A percentile compares a stretch with the other conserved stretches of the same genome.
These are phyloP conservation scores for Penicillium sp. DNA, from an alignment of 2,329 filamentous ascomycete genomes.

Conservation along the genomic window DNA sequence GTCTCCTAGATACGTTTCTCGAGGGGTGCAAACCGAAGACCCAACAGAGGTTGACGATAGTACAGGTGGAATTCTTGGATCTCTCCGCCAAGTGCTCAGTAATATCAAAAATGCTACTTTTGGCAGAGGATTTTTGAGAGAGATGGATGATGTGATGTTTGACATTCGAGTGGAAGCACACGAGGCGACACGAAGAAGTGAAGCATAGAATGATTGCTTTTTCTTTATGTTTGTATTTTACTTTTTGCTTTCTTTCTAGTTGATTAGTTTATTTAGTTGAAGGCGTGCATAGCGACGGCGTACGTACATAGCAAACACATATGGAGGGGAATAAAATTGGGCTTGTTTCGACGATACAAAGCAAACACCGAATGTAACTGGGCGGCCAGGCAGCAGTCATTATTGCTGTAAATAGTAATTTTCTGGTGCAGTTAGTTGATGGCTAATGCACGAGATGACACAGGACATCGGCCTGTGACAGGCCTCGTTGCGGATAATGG, in stretches of 20 bases:
- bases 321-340: background rate
- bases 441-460: background rate
- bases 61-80: conserved; percentile 44
- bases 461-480: too few species aligned
- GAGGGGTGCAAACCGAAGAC: conserved; percentile 15
- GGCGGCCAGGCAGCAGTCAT: too few species aligned
- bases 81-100: conserved; percentile 55
- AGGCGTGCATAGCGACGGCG: conserved; percentile 13
- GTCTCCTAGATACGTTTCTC: conserved; percentile 11
- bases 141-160: conserved; percentile 74
- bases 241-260: background rate
- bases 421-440: too few species aligned
- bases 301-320: background rate
- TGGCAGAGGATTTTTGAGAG: conserved; percentile 61
- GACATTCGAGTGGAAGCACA: conserved; percentile 72
- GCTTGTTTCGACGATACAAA: background rate
- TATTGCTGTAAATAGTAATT: too few species aligned
- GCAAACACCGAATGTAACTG: background rate
- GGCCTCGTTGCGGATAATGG: background rate
- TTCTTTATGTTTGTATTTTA: background rate
- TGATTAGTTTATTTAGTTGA: background rate
- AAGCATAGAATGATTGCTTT: background rate
- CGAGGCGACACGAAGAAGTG: conserved; percentile 59
- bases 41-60: background rate
- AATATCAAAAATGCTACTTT: conserved; percentile 59